phyloP scores from a whole-genome alignment of 2,329 filamentous ascomycete genomes.

The Trichoderma harzianum region DNA sequence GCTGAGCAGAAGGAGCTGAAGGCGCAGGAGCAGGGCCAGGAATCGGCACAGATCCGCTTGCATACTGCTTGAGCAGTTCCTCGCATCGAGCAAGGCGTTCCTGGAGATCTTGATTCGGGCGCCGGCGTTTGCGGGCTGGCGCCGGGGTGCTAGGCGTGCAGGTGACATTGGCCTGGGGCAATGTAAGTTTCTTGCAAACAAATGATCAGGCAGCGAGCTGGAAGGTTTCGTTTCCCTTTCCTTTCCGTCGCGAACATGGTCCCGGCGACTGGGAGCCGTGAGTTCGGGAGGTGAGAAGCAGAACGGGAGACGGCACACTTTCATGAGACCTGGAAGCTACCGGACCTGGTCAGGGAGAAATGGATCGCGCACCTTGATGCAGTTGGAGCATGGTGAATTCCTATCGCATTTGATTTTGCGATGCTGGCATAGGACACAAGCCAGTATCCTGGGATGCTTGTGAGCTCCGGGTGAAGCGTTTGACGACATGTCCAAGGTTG shows the following conservation, averaged over 20 bases:
- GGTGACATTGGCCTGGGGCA: constrained; percentile 51
- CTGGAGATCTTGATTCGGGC: constrained; percentile 60
- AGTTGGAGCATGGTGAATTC: constrained; percentile 57
- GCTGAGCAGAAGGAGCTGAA: constrained; percentile 25
- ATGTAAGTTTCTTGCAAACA: constrained; percentile 9
- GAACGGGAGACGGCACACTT: not conserved
- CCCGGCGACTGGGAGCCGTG: not conserved
- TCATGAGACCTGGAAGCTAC: not conserved
- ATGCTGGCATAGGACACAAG: constrained; percentile 57
- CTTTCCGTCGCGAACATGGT: not conserved
- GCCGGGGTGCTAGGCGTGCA: constrained; percentile 60
- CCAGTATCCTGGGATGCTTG: constrained; percentile 47
- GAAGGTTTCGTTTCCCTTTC: not conserved
- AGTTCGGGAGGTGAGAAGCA: not conserved
- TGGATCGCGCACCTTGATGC: constrained; percentile 49
- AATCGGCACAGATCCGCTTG: constrained; percentile 35
- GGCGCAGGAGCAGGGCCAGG: constrained; percentile 21
- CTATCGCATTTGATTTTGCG: constrained; percentile 63
- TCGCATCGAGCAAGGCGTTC: constrained; percentile 59
- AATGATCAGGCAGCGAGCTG: not conserved
- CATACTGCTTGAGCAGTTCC: constrained; percentile 56
- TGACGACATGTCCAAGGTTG: constrained; percentile 32
- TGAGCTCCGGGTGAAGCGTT: constrained; percentile 26
- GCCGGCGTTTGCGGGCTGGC: constrained; percentile 55
- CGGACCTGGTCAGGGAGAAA: constrained; percentile 14